phyloP scores from a whole-genome alignment of 1,139 yeast genomes.

The Magnusiomyces starmeri region DNA sequence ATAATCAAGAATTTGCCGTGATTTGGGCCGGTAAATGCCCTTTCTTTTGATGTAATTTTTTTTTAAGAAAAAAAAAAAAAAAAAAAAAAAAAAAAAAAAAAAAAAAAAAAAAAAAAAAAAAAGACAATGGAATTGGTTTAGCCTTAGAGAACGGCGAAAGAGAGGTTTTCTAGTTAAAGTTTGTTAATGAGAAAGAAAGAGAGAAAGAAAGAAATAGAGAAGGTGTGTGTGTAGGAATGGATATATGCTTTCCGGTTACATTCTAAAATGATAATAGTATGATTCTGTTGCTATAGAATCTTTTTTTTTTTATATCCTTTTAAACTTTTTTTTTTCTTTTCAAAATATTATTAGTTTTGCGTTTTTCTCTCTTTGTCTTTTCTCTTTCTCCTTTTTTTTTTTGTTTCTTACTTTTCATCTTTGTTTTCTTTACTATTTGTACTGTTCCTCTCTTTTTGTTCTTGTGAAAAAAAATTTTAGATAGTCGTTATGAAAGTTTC shows the following conservation, averaged over 20 bases:
- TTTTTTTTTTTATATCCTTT: background rate
- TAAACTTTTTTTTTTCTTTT: background rate
- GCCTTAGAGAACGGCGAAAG: too few relatives aligned
- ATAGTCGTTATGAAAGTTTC: too few relatives aligned
- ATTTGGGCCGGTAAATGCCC: too few relatives aligned
- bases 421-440: too few relatives aligned
- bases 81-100: background rate
- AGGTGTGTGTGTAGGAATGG: background rate
- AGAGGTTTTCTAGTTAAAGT: background rate
- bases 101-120: background rate
- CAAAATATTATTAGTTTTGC: background rate
- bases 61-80: background rate
- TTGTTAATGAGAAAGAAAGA: background rate
- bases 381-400: too few relatives aligned
- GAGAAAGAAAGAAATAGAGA: background rate
- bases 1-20: too few relatives aligned
- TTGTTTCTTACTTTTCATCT: too few relatives aligned
- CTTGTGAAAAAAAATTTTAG: too few relatives aligned
- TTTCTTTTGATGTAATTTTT: constrained; percentile 3
- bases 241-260: background rate
- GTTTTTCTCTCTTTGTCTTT: too few relatives aligned
- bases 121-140: background rate
- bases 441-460: too few relatives aligned
- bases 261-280: too few relatives aligned
- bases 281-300: background rate